Conservation (phyloP, 2,329 filamentous ascomycete genomes). For the Epichloe hybrida region DNA sequence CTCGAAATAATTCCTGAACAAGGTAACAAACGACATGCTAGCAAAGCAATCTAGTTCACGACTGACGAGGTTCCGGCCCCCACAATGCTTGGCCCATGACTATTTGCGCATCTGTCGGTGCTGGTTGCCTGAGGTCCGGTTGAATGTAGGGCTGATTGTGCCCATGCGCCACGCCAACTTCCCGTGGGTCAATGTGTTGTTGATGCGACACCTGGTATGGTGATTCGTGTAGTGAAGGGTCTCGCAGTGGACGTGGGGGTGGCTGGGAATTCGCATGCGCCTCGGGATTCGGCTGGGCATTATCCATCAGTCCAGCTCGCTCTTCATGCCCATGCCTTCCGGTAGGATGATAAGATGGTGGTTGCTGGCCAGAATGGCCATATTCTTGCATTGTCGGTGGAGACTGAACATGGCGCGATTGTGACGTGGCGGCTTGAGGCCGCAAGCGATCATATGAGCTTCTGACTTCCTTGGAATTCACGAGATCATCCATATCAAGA, state of each 20-base stretch:
- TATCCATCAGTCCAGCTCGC: constrained; percentile 29
- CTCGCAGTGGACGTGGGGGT: constrained; percentile 5
- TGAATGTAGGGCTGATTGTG: not conserved
- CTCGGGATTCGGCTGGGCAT: constrained; percentile 19
- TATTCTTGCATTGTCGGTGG: constrained; percentile 17
- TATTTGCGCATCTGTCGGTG: constrained; percentile 3
- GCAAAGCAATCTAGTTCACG: not conserved
- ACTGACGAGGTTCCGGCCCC: constrained; percentile 2
- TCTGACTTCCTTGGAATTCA: constrained; percentile 12
- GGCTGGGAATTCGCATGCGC: not conserved
- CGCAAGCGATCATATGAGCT: constrained; percentile 12
- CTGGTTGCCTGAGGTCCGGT: not conserved
- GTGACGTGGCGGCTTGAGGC: constrained; percentile 5
- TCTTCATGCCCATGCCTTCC: constrained; percentile 20
- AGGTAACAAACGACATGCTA: not conserved
- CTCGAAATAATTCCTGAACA: not conserved
- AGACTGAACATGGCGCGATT: constrained; percentile 12
- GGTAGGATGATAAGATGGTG: constrained; percentile 20
- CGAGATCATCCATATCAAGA: constrained; percentile 26
- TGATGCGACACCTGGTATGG: not conserved
- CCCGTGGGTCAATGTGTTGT: not conserved
- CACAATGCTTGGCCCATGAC: constrained; percentile 7
- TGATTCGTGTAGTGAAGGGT: constrained; percentile 1
- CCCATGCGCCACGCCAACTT: constrained; percentile 2
- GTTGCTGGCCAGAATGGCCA: constrained; percentile 24